Conservation (phyloP, 2,329 filamentous ascomycete species). For the Sporothrix inflata region DNA sequence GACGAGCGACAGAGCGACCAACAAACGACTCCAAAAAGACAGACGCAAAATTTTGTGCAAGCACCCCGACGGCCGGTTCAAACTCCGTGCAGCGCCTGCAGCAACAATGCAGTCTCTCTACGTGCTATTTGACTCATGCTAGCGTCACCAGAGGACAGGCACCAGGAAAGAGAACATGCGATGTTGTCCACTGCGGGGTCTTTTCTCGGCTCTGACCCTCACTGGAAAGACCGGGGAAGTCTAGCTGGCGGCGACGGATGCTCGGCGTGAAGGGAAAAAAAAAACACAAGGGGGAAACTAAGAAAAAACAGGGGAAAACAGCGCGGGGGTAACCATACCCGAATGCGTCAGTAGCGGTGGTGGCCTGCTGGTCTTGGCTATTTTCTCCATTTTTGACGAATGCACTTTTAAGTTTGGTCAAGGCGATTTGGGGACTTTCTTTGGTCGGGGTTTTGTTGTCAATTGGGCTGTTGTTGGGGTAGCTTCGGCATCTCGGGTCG, state of each 20-base stretch:
- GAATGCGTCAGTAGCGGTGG: neutral
- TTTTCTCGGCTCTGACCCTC: neutral
- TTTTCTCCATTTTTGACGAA: neutral
- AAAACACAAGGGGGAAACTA: neutral
- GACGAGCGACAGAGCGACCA: neutral
- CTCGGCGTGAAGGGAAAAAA: neutral
- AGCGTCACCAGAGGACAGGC: neutral
- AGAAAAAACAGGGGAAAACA: neutral
- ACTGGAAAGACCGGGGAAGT: neutral
- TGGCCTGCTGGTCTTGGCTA: neutral
- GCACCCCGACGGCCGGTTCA: neutral
- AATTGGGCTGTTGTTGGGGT: neutral
- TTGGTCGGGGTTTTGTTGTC: neutral
- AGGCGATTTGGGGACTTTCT: neutral
- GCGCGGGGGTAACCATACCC: conserved; percentile 1
- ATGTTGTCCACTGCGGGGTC: neutral
- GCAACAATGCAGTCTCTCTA: neutral
- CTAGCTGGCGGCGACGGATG: neutral
- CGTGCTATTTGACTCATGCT: neutral
- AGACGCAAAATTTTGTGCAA: neutral
- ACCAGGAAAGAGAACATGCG: neutral
- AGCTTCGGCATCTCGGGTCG: conserved; percentile 3
- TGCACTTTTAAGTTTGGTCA: neutral
- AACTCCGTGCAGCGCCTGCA: neutral
- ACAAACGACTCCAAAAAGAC: neutral